Evolutionary conservation across 2,329 filamentous ascomycete species (phyloP), one percentile per base, ranked within the genome.

Genomic region (Aspergillus sp.): DNA sequence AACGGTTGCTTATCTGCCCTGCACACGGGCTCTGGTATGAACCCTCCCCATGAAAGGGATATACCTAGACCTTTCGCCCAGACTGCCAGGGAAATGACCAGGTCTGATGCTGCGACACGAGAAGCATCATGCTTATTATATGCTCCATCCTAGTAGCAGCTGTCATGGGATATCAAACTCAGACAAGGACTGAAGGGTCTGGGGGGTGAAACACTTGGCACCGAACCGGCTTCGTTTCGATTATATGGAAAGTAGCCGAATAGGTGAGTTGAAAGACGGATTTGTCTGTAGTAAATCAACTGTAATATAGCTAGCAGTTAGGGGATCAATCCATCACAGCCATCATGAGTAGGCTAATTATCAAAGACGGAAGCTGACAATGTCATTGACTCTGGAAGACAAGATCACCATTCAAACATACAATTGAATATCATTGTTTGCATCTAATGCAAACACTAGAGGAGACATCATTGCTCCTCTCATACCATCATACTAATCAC

Each of bases 101-200:
- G n/a, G 25, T n/a, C 15, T 30, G 45, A 49, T 50, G 47, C 47
- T 50, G 47, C 25, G 28, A 50, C 47, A 30, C 15, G n/a, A 17
- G n/a, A 30, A 50, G 47, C 47, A 28, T 50, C 47, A 50, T 28
- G 15, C 12, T 30, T 50, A 50, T 50, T 50, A 50, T 17, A 32
- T 30, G 25, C 25, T 28, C 8, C 10, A 28, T 50, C 15, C 15
- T 17, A 30, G 41, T 45, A 53, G 17, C 21, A 55, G 32, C 53
- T 55, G 53, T 55, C 52, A 55, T 32, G n/a, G 23, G 32, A 30
- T 19, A 55, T 41, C 39, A 50, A 50, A 50, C 15, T 30, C 30
- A 50, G 25, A 50, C 47, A 55, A 55, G 43, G 53, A 36, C 39
- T 47, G 23, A 47, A 55, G 25, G 38, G 53, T 55, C 53, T 43